A percentile compares a stretch with the other conserved stretches of the same genome.
phyloP scores from a whole-genome alignment of 2,329 filamentous ascomycete genomes.

The Exophiala aquamarina region DNA sequence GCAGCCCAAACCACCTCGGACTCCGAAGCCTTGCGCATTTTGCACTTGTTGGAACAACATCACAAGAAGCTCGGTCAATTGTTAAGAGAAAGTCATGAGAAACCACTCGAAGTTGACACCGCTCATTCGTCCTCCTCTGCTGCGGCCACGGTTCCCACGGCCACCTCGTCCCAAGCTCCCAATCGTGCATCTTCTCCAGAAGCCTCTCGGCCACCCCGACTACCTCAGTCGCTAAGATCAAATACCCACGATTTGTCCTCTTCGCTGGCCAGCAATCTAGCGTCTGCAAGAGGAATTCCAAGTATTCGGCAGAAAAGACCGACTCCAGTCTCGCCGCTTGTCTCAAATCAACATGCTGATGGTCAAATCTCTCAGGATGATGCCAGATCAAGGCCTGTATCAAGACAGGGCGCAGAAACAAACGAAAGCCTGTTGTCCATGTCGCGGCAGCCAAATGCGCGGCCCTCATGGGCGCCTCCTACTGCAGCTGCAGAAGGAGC shows the following conservation, averaged over 20 bases:
- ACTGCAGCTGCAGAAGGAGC: conserved; percentile 33
- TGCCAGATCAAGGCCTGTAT: conserved; percentile 3
- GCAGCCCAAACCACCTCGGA: conserved; percentile 73
- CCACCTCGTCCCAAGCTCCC: conserved; percentile 21
- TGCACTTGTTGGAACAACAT: conserved; percentile 82
- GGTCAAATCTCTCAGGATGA: conserved; percentile 62
- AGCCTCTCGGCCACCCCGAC: conserved; percentile 39
- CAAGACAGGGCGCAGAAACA: conserved; percentile 9
- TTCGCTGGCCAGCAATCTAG: conserved; percentile 85
- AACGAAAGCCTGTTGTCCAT: conserved; percentile 6
- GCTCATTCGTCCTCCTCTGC: background rate
- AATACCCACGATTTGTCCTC: conserved; percentile 69
- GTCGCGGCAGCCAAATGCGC: conserved; percentile 8
- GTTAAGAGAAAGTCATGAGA: conserved; percentile 67
- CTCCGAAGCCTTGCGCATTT: conserved; percentile 74
- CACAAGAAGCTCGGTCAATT: conserved; percentile 81
- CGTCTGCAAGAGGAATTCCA: conserved; percentile 78
- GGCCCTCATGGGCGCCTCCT: conserved; percentile 27
- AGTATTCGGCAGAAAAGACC: conserved; percentile 49
- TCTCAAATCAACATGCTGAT: conserved; percentile 72
- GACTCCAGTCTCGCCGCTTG: conserved; percentile 68
- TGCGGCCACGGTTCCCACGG: background rate
- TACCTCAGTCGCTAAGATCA: conserved; percentile 37
- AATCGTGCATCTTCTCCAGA: conserved; percentile 32
- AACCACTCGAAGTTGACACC: conserved; percentile 34